A percentile compares a stretch with the other conserved stretches of the same genome.
phyloP scores from a whole-genome alignment of 1,139 yeast genomes.

The Geotrichum cucujoidarum region DNA sequence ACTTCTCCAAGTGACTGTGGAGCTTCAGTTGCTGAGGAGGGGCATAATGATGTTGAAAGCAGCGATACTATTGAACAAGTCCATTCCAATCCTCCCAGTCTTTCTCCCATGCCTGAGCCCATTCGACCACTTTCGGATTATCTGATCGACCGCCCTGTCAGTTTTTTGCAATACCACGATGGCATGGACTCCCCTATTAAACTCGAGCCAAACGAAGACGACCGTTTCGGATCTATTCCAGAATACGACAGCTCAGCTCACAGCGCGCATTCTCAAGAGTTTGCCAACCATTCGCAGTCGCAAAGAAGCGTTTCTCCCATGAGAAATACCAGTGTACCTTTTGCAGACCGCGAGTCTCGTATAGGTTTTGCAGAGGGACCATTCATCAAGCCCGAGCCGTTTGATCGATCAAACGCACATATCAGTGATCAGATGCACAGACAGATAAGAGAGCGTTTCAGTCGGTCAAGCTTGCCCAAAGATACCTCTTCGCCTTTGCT shows the following conservation, averaged over 20 bases:
- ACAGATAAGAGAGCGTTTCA: constrained; percentile 5
- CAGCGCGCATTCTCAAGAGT: background rate
- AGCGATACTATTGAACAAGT: too few relatives aligned
- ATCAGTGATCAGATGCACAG: constrained; percentile 1
- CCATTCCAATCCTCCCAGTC: too few relatives aligned
- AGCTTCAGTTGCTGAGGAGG: too few relatives aligned
- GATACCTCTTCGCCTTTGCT: constrained; percentile 5
- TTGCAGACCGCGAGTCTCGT: background rate
- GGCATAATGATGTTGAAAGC: too few relatives aligned
- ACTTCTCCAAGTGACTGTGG: too few relatives aligned
- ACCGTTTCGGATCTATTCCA: background rate
- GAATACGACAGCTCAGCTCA: background rate
- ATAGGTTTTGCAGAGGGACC: background rate
- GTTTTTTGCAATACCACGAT: background rate
- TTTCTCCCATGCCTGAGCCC: background rate
- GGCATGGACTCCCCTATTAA: constrained; percentile 1
- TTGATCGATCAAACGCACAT: background rate
- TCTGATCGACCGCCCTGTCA: constrained; percentile 5
- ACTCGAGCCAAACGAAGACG: background rate
- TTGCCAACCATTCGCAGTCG: background rate
- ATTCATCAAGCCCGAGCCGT: constrained; percentile 10
- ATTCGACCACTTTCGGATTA: background rate
- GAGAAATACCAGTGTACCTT: constrained; percentile 1
- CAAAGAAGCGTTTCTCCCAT: constrained; percentile 6
- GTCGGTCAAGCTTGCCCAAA: background rate